Evolutionary conservation across 1,284 basidiomycete genomes (phyloP), one percentile per base, ranked within the genome.

Genomic region (Tilletia walkeri): DNA sequence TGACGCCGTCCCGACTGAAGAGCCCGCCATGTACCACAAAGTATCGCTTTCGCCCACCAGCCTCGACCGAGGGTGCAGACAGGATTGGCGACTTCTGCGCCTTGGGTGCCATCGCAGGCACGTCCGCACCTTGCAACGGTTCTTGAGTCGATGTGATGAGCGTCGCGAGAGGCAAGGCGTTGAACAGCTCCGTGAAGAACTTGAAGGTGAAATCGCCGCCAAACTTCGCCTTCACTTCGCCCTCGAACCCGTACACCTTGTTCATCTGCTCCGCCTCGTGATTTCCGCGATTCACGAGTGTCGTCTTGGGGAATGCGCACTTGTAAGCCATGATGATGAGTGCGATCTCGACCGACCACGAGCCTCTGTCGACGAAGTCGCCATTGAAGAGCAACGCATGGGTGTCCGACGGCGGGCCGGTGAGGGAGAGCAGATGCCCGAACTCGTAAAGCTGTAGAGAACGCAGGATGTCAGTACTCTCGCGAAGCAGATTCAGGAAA

Each of bases 271-370:
- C 93, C 67, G 95, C 92, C 86, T 99, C 95, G 84, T 99, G 95
- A 85, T 98, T 99, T 34, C 95, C 96, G 72, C 95, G 97, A 73
- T 82, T 82, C 67, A 83, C 70, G 38, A 82, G 74, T 2, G 77
- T 79, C n/a, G 76, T 79, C 61, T 76, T 71, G 45, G 82, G 81
- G 72, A 79, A 81, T 65, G 82, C 76, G 78, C 95, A 99, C 87
- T 99, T 99, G 86, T 92, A 97, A 4, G 95, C 93, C 81, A 99
- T 93, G 2, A 95, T 90, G 9, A 92, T 92, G 72, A 99, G 85
- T 69, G 95, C 94, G 70, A 98, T 95, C 85, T 99, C 96, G 71
- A 97, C 91, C 10, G 92, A 93, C 95, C 95, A 97, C 45, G 92
- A 94, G 16, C 95, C 96, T 72, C 96, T 90, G 84, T 99, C 96